Percentiles rank a stretch among this genome's conserved stretches.
These are phyloP conservation scores for Diaporthe caulivora DNA, from an alignment of 2,329 filamentous ascomycete genomes.

Conservation along the genomic window DNA sequence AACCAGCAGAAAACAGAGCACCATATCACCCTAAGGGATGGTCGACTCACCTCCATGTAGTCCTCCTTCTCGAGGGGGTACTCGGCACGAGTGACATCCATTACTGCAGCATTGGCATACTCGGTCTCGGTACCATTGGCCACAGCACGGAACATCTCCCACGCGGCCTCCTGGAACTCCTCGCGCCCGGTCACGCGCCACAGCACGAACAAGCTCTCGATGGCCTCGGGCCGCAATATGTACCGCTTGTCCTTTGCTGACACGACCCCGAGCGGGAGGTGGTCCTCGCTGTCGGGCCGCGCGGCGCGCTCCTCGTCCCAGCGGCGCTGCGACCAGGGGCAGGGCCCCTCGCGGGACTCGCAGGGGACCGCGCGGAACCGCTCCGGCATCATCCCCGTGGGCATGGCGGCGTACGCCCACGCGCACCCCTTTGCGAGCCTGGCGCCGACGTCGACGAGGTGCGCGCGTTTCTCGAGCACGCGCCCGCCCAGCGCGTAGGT, in stretches of 20 bases:
- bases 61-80: constrained; percentile 54
- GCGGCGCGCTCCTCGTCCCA: constrained; percentile 43
- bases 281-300: constrained; percentile 43
- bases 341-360: constrained; percentile 50
- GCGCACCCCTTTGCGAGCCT: constrained; percentile 73
- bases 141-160: constrained; percentile 65
- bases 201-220: constrained; percentile 61
- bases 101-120: constrained; percentile 61
- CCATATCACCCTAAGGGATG: too few species aligned
- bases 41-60: constrained; percentile 48
- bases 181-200: constrained; percentile 64
- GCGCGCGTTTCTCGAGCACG: constrained; percentile 65
- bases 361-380: constrained; percentile 60
- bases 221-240: constrained; percentile 55
- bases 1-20: not conserved
- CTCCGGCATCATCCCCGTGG: constrained; percentile 72
- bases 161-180: constrained; percentile 63
- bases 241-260: constrained; percentile 65
- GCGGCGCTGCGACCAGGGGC: constrained; percentile 57
- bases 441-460: constrained; percentile 64
- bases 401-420: constrained; percentile 70
- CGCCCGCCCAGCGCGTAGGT: constrained; percentile 77
- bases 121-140: constrained; percentile 59
- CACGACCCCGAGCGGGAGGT: constrained; percentile 70
- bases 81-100: constrained; percentile 59